Percentiles rank a stretch among this genome's conserved stretches.
Evolutionary conservation across 2,329 filamentous ascomycete species (phyloP).

Genomic region (Aureobasidium pullulans): DNA sequence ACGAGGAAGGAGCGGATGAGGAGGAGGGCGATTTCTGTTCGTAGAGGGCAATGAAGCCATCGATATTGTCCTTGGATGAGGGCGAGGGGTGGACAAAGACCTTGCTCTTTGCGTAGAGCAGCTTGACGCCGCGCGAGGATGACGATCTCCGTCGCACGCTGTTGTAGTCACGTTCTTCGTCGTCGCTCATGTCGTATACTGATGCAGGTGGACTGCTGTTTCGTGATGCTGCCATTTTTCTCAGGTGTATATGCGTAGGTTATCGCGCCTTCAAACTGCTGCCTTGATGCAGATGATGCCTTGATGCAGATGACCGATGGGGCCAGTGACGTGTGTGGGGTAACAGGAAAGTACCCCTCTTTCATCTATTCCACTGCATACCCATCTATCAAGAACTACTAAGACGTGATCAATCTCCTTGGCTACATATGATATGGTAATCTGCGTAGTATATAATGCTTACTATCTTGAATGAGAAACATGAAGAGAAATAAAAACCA

Average conservation of each 20-base stretch:
- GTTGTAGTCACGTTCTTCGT: conserved; percentile 91
- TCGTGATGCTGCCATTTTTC: background rate
- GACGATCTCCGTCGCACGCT: conserved; percentile 80
- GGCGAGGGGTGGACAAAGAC: conserved; percentile 92
- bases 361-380: background rate
- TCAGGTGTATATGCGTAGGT: background rate
- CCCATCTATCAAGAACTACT: background rate
- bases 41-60: conserved; percentile 85
- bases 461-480: no score
- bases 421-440: background rate
- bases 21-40: conserved; percentile 63
- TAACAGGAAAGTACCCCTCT: background rate
- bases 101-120: conserved; percentile 96
- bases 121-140: conserved; percentile 76
- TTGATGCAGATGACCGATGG: background rate
- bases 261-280: background rate
- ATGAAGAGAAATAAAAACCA: background rate
- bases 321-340: conserved; percentile 9
- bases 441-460: no score
- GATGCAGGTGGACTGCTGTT: conserved; percentile 58
- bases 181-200: conserved; percentile 93
- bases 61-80: conserved; percentile 89
- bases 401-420: background rate
- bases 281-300: conserved; percentile 8
- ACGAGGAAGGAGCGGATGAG: conserved; percentile 35